Percentiles rank a stretch among this genome's conserved stretches.
phyloP scores from a whole-genome alignment of 169 alveolate genomes.

The Eimeria acervulina region DNA sequence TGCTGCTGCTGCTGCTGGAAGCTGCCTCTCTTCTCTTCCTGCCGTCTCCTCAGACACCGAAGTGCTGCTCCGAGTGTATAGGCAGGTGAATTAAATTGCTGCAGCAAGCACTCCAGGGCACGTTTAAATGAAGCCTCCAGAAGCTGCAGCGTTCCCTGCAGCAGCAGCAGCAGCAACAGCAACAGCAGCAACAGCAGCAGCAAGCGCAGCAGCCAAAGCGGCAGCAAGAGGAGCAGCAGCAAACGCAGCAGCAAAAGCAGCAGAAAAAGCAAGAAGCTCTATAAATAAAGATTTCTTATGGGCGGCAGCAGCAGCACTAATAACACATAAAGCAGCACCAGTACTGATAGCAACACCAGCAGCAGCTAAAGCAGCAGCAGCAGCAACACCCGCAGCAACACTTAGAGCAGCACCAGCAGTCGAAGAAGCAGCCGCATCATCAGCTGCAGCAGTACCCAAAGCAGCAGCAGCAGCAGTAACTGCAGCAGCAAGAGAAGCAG shows the following conservation, averaged over 20 bases:
- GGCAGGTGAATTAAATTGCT: not conserved
- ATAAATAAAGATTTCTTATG: too few species aligned
- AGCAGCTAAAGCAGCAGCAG: not conserved
- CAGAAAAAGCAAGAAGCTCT: too few species aligned
- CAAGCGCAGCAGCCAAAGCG: not conserved
- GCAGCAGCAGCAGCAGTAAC: constrained; percentile 4
- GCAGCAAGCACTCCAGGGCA: not conserved
- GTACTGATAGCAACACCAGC: too few species aligned
- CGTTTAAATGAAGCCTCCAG: not conserved
- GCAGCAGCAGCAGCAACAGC: constrained; percentile 48
- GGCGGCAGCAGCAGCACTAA: constrained; percentile 16
- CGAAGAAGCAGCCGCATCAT: too few species aligned
- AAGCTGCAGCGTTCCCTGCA: not conserved
- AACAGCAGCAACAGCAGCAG: not conserved
- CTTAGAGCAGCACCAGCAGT: not conserved
- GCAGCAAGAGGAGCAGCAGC: not conserved
- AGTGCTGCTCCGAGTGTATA: not conserved
- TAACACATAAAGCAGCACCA: not conserved
- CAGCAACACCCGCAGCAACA: constrained; percentile 30
- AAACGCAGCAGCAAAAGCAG: not conserved
- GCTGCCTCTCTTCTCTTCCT: not conserved
- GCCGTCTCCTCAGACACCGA: constrained; percentile 50
- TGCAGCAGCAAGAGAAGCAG: not conserved
- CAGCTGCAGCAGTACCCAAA: not conserved
- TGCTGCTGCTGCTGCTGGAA: too few species aligned